phyloP scores from a whole-genome alignment of 352 stramenopile genomes.

The Globisporangium okanoganense region DNA sequence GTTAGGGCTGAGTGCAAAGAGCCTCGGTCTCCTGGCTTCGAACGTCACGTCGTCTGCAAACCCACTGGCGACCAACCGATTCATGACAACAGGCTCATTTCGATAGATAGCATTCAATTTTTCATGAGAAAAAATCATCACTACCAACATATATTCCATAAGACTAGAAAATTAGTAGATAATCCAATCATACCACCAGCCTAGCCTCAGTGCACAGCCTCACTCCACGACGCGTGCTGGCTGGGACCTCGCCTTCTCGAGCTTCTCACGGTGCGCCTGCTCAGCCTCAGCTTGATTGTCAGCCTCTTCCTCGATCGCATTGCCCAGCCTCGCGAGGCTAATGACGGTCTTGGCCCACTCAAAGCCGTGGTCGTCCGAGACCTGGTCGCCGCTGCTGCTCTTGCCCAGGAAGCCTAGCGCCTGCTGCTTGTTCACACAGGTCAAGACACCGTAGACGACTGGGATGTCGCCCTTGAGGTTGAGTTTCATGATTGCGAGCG shows the following conservation, averaged over 20 bases:
- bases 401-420: conserved; percentile 41
- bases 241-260: not conserved
- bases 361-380: conserved; percentile 21
- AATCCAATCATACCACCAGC: not conserved
- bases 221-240: not conserved
- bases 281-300: not conserved
- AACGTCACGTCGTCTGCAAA: conserved; percentile 54
- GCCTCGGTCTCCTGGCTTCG: conserved; percentile 27
- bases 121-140: too few relatives aligned
- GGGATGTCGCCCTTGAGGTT: conserved; percentile 85
- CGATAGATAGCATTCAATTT: too few relatives aligned
- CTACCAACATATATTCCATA: not conserved
- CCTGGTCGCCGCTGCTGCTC: conserved; percentile 8
- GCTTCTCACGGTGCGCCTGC: not conserved
- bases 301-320: not conserved
- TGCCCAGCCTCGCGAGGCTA: conserved; percentile 11
- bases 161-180: too few relatives aligned
- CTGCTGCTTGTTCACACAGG: conserved; percentile 90
- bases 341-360: conserved; percentile 24
- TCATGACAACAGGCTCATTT: conserved; percentile 29
- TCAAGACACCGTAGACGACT: conserved; percentile 89
- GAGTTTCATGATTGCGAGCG: conserved; percentile 95
- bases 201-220: not conserved
- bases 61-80: conserved; percentile 36
- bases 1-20: conserved; percentile 15